phyloP scores from a whole-genome alignment of 1,139 yeast genomes.

The Pichia sp. region DNA sequence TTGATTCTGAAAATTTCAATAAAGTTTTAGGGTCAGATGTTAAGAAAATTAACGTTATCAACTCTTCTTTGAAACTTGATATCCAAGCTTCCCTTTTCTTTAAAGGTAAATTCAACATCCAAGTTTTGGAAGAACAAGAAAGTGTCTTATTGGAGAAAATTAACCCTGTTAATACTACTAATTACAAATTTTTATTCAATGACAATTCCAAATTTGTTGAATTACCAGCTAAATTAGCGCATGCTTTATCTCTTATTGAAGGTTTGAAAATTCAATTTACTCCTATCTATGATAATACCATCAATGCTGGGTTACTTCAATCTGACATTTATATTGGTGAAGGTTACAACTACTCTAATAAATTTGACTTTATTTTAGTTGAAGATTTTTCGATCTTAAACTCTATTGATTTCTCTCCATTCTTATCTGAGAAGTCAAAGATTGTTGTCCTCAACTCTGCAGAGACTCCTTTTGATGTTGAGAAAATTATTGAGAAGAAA shows the following conservation, averaged over 20 bases:
- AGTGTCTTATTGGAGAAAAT: constrained; percentile 32
- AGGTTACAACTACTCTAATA: constrained; percentile 35
- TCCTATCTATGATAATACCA: constrained; percentile 62
- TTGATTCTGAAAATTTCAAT: constrained; percentile 55
- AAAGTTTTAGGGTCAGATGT: constrained; percentile 50
- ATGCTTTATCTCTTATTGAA: constrained; percentile 63
- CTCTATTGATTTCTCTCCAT: constrained; percentile 53
- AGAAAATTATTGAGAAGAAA: constrained; percentile 41
- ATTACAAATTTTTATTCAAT: constrained; percentile 57
- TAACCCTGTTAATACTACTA: constrained; percentile 19
- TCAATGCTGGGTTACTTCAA: constrained; percentile 72
- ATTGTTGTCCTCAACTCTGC: constrained; percentile 40
- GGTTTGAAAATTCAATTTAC: constrained; percentile 47
- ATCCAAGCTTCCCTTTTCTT: constrained; percentile 66
- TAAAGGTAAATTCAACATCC: constrained; percentile 33
- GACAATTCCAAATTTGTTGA: constrained; percentile 52
- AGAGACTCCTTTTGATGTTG: constrained; percentile 35
- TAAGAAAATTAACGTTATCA: constrained; percentile 51
- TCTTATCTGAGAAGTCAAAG: constrained; percentile 50
- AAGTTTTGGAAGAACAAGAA: constrained; percentile 44
- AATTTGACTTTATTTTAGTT: constrained; percentile 58
- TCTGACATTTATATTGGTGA: constrained; percentile 51
- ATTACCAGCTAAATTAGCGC: constrained; percentile 62
- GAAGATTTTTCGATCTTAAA: constrained; percentile 50
- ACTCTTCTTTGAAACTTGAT: constrained; percentile 53